Evolutionary conservation across 148 eudicot genomes (phyloP).

Genomic region (Cornus controversa): DNA sequence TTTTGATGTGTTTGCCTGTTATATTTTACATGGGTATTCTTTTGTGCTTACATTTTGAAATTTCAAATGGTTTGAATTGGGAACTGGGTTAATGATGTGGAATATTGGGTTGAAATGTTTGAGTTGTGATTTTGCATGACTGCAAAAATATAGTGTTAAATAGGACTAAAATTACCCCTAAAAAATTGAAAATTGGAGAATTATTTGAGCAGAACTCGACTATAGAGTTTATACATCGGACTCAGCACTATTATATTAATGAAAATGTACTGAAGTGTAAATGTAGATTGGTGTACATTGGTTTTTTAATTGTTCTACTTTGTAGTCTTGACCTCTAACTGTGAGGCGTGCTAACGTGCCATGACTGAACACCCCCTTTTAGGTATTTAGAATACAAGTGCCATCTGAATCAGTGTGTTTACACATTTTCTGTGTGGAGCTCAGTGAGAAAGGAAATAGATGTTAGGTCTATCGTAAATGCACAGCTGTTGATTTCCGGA

Average conservation of each 20-base stretch:
- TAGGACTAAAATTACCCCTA: too few species aligned
- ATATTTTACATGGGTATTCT: neutral
- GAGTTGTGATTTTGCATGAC: neutral
- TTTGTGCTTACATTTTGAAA: neutral
- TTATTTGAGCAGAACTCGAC: neutral
- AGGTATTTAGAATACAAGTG: neutral
- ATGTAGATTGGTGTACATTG: neutral
- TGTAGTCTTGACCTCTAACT: neutral
- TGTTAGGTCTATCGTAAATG: too few species aligned
- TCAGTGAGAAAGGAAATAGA: too few species aligned
- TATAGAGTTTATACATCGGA: neutral
- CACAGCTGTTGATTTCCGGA: too few species aligned
- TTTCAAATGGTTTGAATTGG: neutral
- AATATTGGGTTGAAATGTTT: neutral
- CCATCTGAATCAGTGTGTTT: too few species aligned
- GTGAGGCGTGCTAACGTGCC: neutral
- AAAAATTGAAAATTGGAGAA: neutral
- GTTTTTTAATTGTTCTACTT: neutral
- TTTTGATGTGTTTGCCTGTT: neutral
- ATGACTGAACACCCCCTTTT: neutral
- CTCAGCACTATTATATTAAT: too few species aligned
- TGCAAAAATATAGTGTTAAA: too few species aligned
- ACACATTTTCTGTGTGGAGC: too few species aligned
- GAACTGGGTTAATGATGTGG: neutral
- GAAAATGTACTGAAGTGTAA: too few species aligned